Evolutionary conservation across 2,329 filamentous ascomycete genomes (phyloP), one percentile per base, ranked within the genome.

Genomic region (Blumeriella jaapii): DNA sequence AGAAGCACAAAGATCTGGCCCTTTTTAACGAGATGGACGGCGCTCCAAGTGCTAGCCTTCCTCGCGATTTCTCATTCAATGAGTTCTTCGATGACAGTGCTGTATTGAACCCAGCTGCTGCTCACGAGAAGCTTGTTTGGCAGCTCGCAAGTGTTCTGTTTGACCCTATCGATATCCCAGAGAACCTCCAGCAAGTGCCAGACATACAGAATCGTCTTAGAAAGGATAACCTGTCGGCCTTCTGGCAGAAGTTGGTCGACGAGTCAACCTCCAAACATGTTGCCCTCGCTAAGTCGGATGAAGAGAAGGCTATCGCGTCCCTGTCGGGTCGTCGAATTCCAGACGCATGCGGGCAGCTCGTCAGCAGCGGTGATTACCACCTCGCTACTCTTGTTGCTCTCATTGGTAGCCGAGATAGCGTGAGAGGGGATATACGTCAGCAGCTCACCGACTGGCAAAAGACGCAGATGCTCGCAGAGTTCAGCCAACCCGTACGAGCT

Each of bases 361-460:
- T 89, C 5, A 74, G 80, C 16, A 79, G 77, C 45, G 78, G 78
- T 45, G 76, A 96, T 52, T 81, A 83, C 44, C 82, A 82, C 33
- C 70, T 96, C n/a, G 84, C 83, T 4, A 87, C 83, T 1, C 65
- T 96, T 25, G 67, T 95, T 18, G 69, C 91, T 8, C 74, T 93
- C 41, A 82, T 96, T 50, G 85, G 84, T 20, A 74, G 74, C 10
- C 81, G 82, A 51, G 65, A 74, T 31, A 65, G 65, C 2, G 74
- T 78, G 36, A 82, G 78, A 52, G 73, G 73, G 41, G 79, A 89
- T 42, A 83, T 96, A 62, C 68, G 68, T 15, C 69, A 77, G 37
- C 91, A 98, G 56, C 69, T 98, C 34, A 74, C 78, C 40, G 77
- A 81, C 32, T 98, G 91, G 91, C 75, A 78, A 22, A 72, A 82